These are phyloP conservation scores for Yarrowia phangngaensis DNA, from an alignment of 805 yeast genomes.

Conservation along the genomic window DNA sequence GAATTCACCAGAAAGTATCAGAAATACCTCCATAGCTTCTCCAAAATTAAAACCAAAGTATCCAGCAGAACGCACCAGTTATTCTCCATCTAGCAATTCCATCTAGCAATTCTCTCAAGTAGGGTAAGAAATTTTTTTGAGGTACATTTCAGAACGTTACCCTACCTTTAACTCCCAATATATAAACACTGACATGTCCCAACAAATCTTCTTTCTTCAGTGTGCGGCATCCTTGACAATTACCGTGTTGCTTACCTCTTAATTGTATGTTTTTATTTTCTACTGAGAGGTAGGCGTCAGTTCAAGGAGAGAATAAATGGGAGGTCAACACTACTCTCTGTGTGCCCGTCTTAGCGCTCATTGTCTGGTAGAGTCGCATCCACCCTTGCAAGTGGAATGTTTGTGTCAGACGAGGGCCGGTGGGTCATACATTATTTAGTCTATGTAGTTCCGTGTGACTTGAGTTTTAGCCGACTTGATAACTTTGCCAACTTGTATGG, in stretches of 20 bases:
- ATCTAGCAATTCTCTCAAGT: too few relatives aligned
- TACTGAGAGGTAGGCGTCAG: slow-evolving; percentile 58
- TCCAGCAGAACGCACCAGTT: too few relatives aligned
- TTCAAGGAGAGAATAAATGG: slow-evolving; percentile 59
- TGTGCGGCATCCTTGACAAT: slow-evolving; percentile 73
- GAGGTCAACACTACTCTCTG: slow-evolving; percentile 35
- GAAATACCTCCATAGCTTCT: too few relatives aligned
- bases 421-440: slow-evolving; percentile 52
- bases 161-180: slow-evolving; percentile 8
- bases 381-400: slow-evolving; percentile 43
- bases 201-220: slow-evolving; percentile 37
- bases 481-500: slow-evolving; percentile 21
- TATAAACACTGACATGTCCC: slow-evolving; percentile 9
- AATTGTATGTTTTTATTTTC: slow-evolving; percentile 33
- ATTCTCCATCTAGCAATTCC: too few relatives aligned
- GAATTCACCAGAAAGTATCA: too few relatives aligned
- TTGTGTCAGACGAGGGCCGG: slow-evolving; percentile 56
- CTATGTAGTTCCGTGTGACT: slow-evolving; percentile 26
- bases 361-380: slow-evolving; percentile 40
- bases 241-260: slow-evolving; percentile 68
- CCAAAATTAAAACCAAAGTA: too few relatives aligned
- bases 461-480: slow-evolving; percentile 27
- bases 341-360: slow-evolving; percentile 62
- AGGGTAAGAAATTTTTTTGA: too few relatives aligned
- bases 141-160: slow-evolving; percentile 19